Percentiles rank a stretch among this genome's conserved stretches.
Conservation (phyloP, 2,329 filamentous ascomycete genomes). For the Camptophora hylomeconis region DNA sequence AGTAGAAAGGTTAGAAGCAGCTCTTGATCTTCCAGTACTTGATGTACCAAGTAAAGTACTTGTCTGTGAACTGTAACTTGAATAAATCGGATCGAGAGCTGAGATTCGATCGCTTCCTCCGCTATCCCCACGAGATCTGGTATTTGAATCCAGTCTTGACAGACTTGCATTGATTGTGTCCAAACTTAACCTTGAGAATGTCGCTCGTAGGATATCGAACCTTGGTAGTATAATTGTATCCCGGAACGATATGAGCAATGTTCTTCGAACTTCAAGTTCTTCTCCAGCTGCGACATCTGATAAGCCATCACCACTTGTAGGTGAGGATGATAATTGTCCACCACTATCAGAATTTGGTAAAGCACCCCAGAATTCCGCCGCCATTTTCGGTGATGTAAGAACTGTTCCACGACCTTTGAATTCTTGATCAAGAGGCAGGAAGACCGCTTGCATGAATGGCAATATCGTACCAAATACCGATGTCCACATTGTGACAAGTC, state of each 20-base stretch:
- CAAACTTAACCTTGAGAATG: slow-evolving; percentile 78
- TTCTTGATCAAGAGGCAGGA: slow-evolving; percentile 83
- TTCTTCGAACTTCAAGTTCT: slow-evolving; percentile 71
- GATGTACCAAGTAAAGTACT: slow-evolving; percentile 64
- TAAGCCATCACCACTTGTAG: slow-evolving; percentile 10
- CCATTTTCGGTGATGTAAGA: slow-evolving; percentile 61
- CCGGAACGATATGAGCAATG: slow-evolving; percentile 77
- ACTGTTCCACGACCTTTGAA: slow-evolving; percentile 74
- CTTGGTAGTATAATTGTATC: slow-evolving; percentile 80
- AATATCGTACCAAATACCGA: slow-evolving; percentile 82
- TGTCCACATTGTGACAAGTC: slow-evolving; percentile 87
- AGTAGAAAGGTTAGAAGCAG: slow-evolving; percentile 67
- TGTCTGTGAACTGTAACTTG: slow-evolving; percentile 66
- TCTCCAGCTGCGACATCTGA: slow-evolving; percentile 34
- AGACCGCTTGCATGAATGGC: slow-evolving; percentile 90
- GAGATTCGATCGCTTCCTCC: slow-evolving; percentile 22
- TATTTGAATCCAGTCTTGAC: slow-evolving; percentile 26
- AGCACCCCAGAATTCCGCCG: slow-evolving; percentile 76
- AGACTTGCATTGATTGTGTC: slow-evolving; percentile 54
- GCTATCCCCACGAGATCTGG: slow-evolving; percentile 14
- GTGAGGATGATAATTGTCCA: slow-evolving; percentile 22
- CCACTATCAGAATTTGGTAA: slow-evolving; percentile 37
- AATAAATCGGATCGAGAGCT: slow-evolving; percentile 59
- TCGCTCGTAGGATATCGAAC: slow-evolving; percentile 76
- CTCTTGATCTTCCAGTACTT: slow-evolving; percentile 55